Evolutionary conservation across 2,329 filamentous ascomycete genomes (phyloP).

Genomic region (Xylariaceae sp.): DNA sequence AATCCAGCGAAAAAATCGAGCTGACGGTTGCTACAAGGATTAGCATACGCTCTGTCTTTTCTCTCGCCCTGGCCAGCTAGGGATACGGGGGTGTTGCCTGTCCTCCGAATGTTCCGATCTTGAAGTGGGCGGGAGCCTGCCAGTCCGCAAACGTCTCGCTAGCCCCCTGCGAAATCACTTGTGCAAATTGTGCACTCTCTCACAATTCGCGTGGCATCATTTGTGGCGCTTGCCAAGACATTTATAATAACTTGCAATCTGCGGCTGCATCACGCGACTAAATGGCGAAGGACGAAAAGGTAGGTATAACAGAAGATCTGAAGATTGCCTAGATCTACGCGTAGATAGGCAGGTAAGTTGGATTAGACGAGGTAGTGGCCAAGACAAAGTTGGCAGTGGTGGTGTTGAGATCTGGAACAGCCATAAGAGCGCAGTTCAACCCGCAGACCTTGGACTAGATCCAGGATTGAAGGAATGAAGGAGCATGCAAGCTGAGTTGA

Average conservation of each 20-base stretch:
- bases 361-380: too few species aligned
- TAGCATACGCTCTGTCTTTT: neutral
- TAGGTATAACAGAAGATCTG: slow-evolving; percentile 11
- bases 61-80: neutral
- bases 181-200: too few species aligned
- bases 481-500: slow-evolving; percentile 14
- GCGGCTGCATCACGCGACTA: too few species aligned
- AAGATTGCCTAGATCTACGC: slow-evolving; percentile 12
- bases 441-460: slow-evolving; percentile 1
- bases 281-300: neutral
- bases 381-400: slow-evolving; percentile 2
- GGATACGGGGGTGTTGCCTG: slow-evolving; percentile 1
- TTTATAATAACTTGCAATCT: too few species aligned
- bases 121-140: neutral
- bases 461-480: slow-evolving; percentile 29
- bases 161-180: too few species aligned
- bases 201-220: too few species aligned
- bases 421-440: neutral
- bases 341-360: neutral
- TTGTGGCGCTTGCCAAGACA: slow-evolving; percentile 8
- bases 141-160: too few species aligned
- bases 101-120: slow-evolving; percentile 15
- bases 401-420: slow-evolving; percentile 15
- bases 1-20: neutral
- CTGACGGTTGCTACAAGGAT: slow-evolving; percentile 3